phyloP scores from a whole-genome alignment of 2,329 filamentous ascomycete species.

The Plectosphaerella sp. region DNA sequence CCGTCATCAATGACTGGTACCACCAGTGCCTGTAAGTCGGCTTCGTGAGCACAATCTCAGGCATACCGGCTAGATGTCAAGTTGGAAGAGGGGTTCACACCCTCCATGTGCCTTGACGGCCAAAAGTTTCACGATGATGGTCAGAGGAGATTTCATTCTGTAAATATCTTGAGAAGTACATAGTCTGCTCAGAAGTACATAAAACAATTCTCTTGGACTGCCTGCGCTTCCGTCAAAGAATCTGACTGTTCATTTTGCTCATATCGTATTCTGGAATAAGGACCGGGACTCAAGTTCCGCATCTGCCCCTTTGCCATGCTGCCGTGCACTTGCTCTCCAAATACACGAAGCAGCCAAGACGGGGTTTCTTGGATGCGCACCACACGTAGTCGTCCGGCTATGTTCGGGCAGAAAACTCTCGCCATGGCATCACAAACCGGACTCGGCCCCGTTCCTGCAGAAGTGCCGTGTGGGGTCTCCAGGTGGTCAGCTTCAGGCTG shows the following conservation, averaged over 20 bases:
- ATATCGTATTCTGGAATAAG: too few relatives aligned
- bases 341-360: too few relatives aligned
- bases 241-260: too few relatives aligned
- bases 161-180: background rate
- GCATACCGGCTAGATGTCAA: background rate
- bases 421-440: background rate
- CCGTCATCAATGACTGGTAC: constrained; percentile 32
- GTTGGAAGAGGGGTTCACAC: too few relatives aligned
- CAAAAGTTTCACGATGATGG: background rate
- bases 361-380: too few relatives aligned
- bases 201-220: too few relatives aligned
- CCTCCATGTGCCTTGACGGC: too few relatives aligned
- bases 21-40: constrained; percentile 47
- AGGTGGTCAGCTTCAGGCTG: background rate
- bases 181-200: background rate
- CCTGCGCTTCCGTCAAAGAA: too few relatives aligned
- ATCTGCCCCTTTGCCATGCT: too few relatives aligned
- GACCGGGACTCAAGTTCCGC: too few relatives aligned
- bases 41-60: background rate
- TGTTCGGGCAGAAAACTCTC: background rate
- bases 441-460: background rate
- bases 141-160: background rate
- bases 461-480: background rate
- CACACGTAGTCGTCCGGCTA: background rate
- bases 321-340: too few relatives aligned